These are phyloP conservation scores for Brettanomyces sp. DNA, from an alignment of 805 yeast species.

Conservation along the genomic window DNA sequence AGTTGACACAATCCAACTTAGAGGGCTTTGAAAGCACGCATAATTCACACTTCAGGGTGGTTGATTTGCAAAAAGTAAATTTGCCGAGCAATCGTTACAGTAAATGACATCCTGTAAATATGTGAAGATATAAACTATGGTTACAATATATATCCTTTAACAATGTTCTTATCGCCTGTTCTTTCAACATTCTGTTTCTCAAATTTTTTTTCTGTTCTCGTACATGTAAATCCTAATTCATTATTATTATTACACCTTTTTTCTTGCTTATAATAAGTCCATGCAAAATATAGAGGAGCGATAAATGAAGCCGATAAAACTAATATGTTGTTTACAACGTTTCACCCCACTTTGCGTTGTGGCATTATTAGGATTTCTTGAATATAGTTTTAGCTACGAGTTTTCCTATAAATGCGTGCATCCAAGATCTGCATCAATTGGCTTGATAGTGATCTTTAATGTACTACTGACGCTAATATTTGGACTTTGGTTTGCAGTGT, in stretches of 20 bases:
- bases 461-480: slow-evolving; percentile 19
- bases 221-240: too few species aligned
- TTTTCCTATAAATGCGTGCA: slow-evolving; percentile 21
- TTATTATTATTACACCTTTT: too few species aligned
- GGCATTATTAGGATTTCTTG: slow-evolving; percentile 17
- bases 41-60: too few species aligned
- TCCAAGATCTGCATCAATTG: slow-evolving; percentile 18
- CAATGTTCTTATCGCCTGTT: too few species aligned
- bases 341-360: slow-evolving; percentile 10
- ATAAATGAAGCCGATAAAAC: not conserved
- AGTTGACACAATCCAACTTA: slow-evolving; percentile 21
- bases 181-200: too few species aligned
- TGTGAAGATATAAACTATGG: too few species aligned
- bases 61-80: not conserved
- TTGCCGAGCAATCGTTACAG: too few species aligned
- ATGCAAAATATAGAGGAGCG: too few species aligned
- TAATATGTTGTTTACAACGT: not conserved
- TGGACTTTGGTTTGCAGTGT: slow-evolving; percentile 36
- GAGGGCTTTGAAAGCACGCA: slow-evolving; percentile 11
- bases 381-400: slow-evolving; percentile 21
- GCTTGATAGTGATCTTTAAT: slow-evolving; percentile 23
- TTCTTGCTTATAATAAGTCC: too few species aligned
- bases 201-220: too few species aligned
- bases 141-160: too few species aligned
- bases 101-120: too few species aligned